Evolutionary conservation across 2,329 filamentous ascomycete genomes (phyloP), one percentile per base, ranked within the genome.

Genomic region (Colletotrichum tanaceti): DNA sequence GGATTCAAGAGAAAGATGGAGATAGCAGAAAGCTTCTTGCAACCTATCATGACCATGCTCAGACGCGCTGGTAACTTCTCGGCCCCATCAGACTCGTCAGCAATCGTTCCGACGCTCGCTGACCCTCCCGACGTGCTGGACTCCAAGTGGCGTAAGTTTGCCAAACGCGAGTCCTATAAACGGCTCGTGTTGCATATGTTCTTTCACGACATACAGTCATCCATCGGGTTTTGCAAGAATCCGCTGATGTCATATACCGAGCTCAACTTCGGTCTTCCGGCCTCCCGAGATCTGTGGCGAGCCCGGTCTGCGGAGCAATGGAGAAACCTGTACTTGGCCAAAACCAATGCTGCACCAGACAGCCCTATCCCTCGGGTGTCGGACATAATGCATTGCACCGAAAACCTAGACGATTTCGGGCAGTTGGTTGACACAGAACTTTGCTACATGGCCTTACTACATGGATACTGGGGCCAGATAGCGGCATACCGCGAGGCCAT

Each of bases 1-100:
- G 79, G 79, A 1, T 73, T 77, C 16, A 75, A 73, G 14, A 73
- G 79, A 1, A 81, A 81, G 38, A 76, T 80, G 6, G 79, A 81
- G 58, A 79, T 81, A n/a, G 76, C 78, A 5, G 79, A 81, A 54
- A 77, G 76, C 38, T 79, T 80, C 58, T 72, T 79, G 35, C 74
- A 77, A 38, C 77, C 78, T 0, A 65, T 78, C 0, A 49, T 81
- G 6, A 81, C 79, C 1, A 81, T 81, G 75, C 65, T 80, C 49
- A 73, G 79, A 2, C 74, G 79, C 0, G 74, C 74, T 20, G 76
- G 77, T 5, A 76, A 74, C 54, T 76, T 80, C 55, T 73, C 66
- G 32, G 62, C 66, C 9, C 62, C 57, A 6, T 55, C 66, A 3
- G 66, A 69, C n/a, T 69, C 55, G 10, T 24, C 49, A 5, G 58